Evolutionary conservation across 176 grass and related monocot genomes (phyloP).

Genomic region (Cenchrus purpureus): DNA sequence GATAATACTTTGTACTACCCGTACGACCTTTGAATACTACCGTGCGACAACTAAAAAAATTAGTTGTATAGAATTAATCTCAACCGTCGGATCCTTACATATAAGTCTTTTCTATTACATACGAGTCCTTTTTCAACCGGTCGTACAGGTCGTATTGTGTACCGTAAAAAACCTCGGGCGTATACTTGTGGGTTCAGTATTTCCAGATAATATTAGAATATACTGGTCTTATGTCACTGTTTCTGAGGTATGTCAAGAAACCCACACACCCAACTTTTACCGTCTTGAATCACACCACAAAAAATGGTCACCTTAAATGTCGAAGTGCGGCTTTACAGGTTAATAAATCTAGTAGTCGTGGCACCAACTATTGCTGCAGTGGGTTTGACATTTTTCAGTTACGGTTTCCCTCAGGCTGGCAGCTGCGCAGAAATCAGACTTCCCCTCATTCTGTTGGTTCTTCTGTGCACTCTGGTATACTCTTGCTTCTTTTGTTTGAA

Average conservation of each 20-base stretch:
- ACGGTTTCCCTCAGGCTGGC: constrained; percentile 97
- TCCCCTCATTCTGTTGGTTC: constrained; percentile 86
- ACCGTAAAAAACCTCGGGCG: too few relatives aligned
- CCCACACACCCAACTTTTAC: neutral
- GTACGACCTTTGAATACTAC: too few relatives aligned
- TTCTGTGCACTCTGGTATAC: constrained; percentile 91
- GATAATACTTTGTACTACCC: too few relatives aligned
- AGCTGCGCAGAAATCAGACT: constrained; percentile 88
- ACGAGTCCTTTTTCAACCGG: too few relatives aligned
- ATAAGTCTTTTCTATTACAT: too few relatives aligned
- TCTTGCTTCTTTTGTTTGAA: constrained; percentile 5
- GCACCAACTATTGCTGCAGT: constrained; percentile 89
- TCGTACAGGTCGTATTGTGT: too few relatives aligned
- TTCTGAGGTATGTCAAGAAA: constrained; percentile 74
- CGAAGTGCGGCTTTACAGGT: constrained; percentile 49
- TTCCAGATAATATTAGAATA: constrained; percentile 96
- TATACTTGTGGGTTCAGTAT: constrained; percentile 88
- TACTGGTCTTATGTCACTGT: constrained; percentile 95
- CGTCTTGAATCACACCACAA: constrained; percentile 17
- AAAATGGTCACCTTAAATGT: constrained; percentile 15
- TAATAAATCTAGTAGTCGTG: constrained; percentile 97
- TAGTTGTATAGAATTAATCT: too few relatives aligned
- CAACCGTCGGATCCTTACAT: too few relatives aligned
- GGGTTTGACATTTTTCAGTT: constrained; percentile 94
- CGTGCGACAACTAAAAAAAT: too few relatives aligned